Conservation (phyloP, 164 flowering plant genomes). For the Santalum album region DNA sequence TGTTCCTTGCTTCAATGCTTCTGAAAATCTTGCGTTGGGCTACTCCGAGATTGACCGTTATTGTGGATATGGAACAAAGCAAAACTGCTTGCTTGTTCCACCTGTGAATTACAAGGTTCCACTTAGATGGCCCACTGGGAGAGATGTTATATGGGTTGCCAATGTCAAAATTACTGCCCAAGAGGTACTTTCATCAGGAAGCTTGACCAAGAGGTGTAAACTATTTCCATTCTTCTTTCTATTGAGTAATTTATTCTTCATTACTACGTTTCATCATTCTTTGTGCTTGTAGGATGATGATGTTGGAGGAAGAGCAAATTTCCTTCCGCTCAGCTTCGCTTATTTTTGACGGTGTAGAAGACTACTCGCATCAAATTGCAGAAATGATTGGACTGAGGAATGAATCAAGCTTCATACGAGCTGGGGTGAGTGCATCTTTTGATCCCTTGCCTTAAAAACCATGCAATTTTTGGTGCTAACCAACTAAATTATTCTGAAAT, state of each 20-base stretch:
- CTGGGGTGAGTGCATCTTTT: slow-evolving; percentile 97
- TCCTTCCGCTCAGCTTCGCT: slow-evolving; percentile 78
- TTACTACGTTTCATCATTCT: slow-evolving; percentile 1
- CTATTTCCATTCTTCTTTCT: background rate
- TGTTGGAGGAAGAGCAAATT: slow-evolving; percentile 91
- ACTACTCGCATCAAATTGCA: slow-evolving; percentile 97
- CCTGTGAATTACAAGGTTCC: slow-evolving; percentile 83
- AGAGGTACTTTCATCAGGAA: slow-evolving; percentile 94
- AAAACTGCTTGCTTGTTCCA: slow-evolving; percentile 61
- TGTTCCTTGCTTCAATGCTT: slow-evolving; percentile 81
- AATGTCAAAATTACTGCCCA: slow-evolving; percentile 92
- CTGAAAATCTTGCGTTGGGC: slow-evolving; percentile 38
- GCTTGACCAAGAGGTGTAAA: slow-evolving; percentile 81
- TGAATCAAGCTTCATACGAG: slow-evolving; percentile 65
- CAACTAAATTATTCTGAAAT: too few relatives aligned
- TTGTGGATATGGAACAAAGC: slow-evolving; percentile 37
- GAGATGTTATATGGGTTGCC: slow-evolving; percentile 83
- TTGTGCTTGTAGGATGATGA: slow-evolving; percentile 74
- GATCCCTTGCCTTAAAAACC: too few relatives aligned
- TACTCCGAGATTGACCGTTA: slow-evolving; percentile 46
- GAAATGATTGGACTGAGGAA: slow-evolving; percentile 92
- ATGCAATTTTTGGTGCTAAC: too few relatives aligned
- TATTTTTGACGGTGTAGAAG: slow-evolving; percentile 83
- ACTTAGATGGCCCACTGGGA: slow-evolving; percentile 92
- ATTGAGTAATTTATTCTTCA: background rate